Evolutionary conservation across 805 yeast species (phyloP), one percentile per base, ranked within the genome.

Genomic region (Candida gorgasii): DNA sequence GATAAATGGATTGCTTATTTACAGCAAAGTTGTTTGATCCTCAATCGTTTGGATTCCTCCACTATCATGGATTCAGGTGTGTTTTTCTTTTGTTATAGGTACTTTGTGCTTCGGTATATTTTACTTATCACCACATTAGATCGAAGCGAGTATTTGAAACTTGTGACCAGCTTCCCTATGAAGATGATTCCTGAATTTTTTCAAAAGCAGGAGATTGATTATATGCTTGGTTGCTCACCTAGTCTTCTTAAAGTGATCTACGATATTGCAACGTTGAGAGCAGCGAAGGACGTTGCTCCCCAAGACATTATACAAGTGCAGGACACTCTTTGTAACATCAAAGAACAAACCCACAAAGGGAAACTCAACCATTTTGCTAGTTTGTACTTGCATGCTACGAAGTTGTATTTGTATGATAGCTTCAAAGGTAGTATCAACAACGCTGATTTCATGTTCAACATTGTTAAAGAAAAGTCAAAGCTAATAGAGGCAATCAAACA

Each of bases 221-320:
- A 61, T 28, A 53, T 62, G 59, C 54, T 59, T 46, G 68, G 69
- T 3, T 62, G 67, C 41, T 59, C 68, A 1, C 65, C 68, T 2
- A 38, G 50, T 31, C 48, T 63, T 11, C 37, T 62, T 2, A 39
- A 50, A 37, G 36, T 51, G 3, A 56, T 62, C 17, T 50, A 56
- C 32, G 42, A 52, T n/a, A 40, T 58, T n/a, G n/a, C n/a, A n/a
- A n/a, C n/a, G n/a, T n/a, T n/a, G n/a, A n/a, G n/a, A n/a, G n/a
- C n/a, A n/a, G n/a, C n/a, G n/a, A n/a, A n/a, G n/a, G n/a, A n/a
- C n/a, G n/a, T n/a, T n/a, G n/a, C n/a, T n/a, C n/a, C n/a, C n/a
- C n/a, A n/a, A n/a, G n/a, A n/a, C n/a, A n/a, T n/a, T n/a, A n/a
- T n/a, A n/a, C n/a, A n/a, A n/a, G n/a, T n/a, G n/a, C n/a, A n/a